Evolutionary conservation across 1,284 basidiomycete genomes (phyloP).

Genomic region (Papiliotrema fonsecae): DNA sequence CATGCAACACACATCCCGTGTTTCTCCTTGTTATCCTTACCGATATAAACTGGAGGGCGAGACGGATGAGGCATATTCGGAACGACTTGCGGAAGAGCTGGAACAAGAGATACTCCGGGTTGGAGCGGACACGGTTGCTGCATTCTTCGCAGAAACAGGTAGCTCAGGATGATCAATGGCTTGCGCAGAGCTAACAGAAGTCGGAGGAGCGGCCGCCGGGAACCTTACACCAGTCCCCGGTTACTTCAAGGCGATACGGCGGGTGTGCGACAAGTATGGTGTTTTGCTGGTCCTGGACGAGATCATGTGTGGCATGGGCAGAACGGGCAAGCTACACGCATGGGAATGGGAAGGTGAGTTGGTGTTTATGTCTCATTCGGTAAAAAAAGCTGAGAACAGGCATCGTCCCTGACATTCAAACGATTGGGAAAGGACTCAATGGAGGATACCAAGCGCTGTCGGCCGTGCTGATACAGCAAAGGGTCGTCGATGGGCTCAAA

Average conservation of each 20-base stretch:
- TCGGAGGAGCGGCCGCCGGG: constrained; percentile 74
- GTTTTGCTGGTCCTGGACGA: constrained; percentile 83
- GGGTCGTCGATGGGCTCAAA: constrained; percentile 63
- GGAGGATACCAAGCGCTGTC: constrained; percentile 82
- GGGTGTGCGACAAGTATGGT: constrained; percentile 79
- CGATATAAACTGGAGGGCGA: constrained; percentile 66
- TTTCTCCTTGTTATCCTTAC: constrained; percentile 68
- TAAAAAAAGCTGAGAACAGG: constrained; percentile 5
- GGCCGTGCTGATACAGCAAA: constrained; percentile 67
- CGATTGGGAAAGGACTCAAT: constrained; percentile 77
- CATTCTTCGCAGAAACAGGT: constrained; percentile 48
- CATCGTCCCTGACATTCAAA: constrained; percentile 66
- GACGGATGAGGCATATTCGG: constrained; percentile 70
- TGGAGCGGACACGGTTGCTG: constrained; percentile 66
- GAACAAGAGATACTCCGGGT: constrained; percentile 76
- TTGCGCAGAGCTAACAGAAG: constrained; percentile 50
- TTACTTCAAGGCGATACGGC: constrained; percentile 62
- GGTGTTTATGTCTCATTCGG: background rate
- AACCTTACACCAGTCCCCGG: constrained; percentile 34
- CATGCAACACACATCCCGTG: constrained; percentile 13
- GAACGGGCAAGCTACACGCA: constrained; percentile 68
- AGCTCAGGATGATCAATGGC: constrained; percentile 70
- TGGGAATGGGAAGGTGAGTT: constrained; percentile 75
- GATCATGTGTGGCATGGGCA: constrained; percentile 80
- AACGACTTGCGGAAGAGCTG: constrained; percentile 67